Percentiles rank a stretch among this genome's conserved stretches.
Conservation (phyloP, 306 rosid genomes). For the Lagenaria siceraria region DNA sequence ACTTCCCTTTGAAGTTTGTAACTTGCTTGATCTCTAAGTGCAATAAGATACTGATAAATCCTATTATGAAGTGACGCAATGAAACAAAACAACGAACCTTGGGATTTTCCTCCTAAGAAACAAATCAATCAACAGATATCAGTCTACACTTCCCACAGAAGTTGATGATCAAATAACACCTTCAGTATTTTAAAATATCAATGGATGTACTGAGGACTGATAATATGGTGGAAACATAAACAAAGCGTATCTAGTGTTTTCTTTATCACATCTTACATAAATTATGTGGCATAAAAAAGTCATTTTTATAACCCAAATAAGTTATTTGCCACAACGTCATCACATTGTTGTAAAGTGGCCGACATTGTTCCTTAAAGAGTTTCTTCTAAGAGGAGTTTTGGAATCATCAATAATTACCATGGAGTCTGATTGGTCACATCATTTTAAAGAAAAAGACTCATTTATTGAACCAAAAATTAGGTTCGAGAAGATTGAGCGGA, state of each 20-base stretch:
- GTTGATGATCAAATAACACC: not conserved
- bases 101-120: not conserved
- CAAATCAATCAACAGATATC: no score
- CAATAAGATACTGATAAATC: not conserved
- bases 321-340: not conserved
- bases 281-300: no score
- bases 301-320: no score
- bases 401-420: not conserved
- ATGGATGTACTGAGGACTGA: not conserved
- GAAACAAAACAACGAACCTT: not conserved
- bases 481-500: not conserved
- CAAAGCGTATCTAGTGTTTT: no score
- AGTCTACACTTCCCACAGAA: not conserved
- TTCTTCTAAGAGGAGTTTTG: not conserved
- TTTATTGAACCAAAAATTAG: not conserved
- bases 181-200: not conserved
- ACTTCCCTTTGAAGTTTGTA: not conserved
- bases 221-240: no score
- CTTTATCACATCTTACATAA: no score
- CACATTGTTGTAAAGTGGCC: not conserved
- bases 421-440: no score
- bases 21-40: not conserved
- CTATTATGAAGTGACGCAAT: not conserved
- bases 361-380: no score
- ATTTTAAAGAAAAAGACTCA: no score